These are phyloP conservation scores for Vanrija humicola DNA, from an alignment of 1,284 basidiomycete genomes.

Conservation along the genomic window DNA sequence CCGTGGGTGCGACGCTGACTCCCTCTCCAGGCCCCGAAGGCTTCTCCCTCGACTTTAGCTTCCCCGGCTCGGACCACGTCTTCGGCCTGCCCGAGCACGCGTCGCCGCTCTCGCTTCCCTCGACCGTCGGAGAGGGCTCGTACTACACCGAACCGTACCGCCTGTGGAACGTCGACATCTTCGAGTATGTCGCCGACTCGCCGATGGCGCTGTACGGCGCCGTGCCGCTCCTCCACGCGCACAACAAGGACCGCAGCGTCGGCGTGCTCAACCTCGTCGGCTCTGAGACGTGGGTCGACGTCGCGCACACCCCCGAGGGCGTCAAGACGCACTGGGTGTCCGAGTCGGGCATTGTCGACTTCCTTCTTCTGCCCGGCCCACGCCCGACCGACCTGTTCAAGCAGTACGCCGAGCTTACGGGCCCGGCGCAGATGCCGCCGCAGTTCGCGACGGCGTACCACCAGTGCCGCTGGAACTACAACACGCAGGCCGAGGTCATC, in stretches of 20 bases:
- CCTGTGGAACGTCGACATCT: constrained; percentile 94
- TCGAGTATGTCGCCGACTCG: constrained; percentile 90
- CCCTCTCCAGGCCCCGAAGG: constrained; percentile 75
- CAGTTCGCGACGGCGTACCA: constrained; percentile 92
- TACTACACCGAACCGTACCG: constrained; percentile 87
- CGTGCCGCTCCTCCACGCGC: constrained; percentile 90
- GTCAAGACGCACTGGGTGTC: constrained; percentile 93
- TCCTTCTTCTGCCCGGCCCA: constrained; percentile 89
- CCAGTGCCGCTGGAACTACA: constrained; percentile 98
- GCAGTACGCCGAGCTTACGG: constrained; percentile 81
- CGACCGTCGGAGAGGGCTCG: constrained; percentile 58
- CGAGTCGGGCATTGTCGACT: constrained; percentile 91
- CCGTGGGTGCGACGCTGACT: neutral
- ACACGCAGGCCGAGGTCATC: constrained; percentile 82
- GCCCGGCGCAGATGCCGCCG: constrained; percentile 79
- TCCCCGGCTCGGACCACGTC: constrained; percentile 83
- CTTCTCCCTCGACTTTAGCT: constrained; percentile 84
- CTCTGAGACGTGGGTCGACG: constrained; percentile 95
- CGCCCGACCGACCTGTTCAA: constrained; percentile 73
- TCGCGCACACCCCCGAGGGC: constrained; percentile 60
- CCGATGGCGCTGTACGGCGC: constrained; percentile 89
- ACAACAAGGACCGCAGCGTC: constrained; percentile 73
- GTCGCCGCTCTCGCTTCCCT: constrained; percentile 79
- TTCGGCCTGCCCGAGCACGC: constrained; percentile 98
- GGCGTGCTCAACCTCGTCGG: constrained; percentile 86